Evolutionary conservation across 2,329 filamentous ascomycete genomes (phyloP).

Genomic region (Ciborinia camelliae): DNA sequence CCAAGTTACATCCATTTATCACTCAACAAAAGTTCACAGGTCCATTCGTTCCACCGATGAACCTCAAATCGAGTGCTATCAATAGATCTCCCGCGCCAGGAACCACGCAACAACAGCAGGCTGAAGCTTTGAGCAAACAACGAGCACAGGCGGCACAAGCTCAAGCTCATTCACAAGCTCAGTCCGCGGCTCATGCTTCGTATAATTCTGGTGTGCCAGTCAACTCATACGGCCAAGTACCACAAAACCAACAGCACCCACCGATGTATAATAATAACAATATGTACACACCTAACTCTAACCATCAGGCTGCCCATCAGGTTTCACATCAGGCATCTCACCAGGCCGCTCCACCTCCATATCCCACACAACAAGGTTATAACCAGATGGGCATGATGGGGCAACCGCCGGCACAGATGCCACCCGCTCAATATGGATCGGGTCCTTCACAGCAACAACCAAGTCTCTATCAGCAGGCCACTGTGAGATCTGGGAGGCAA

Average conservation of each 20-base stretch:
- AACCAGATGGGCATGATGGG: conserved; percentile 67
- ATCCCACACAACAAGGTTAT: conserved; percentile 71
- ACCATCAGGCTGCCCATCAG: conserved; percentile 41
- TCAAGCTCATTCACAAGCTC: conserved; percentile 45
- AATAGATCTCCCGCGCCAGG: conserved; percentile 88
- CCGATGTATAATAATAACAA: conserved; percentile 75
- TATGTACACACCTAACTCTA: conserved; percentile 67
- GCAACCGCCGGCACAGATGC: conserved; percentile 62
- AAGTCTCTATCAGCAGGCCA: conserved; percentile 70
- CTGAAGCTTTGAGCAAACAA: conserved; percentile 90
- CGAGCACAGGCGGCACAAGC: conserved; percentile 69
- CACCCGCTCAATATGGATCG: conserved; percentile 59
- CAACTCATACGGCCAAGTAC: conserved; percentile 34
- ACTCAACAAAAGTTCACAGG: conserved; percentile 97
- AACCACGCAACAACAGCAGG: conserved; percentile 93
- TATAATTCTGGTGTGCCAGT: conserved; percentile 10
- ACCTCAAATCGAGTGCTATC: conserved; percentile 80
- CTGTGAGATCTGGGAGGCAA: conserved; percentile 74
- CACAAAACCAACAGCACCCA: conserved; percentile 63
- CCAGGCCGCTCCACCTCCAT: conserved; percentile 68
- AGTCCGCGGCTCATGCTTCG: conserved; percentile 57
- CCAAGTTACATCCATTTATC: conserved; percentile 96
- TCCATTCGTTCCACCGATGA: conserved; percentile 96
- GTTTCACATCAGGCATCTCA: conserved; percentile 50
- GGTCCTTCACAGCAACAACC: conserved; percentile 52